Conservation (phyloP, 768 basidiomycete species). For the Leccinellum luteum region DNA sequence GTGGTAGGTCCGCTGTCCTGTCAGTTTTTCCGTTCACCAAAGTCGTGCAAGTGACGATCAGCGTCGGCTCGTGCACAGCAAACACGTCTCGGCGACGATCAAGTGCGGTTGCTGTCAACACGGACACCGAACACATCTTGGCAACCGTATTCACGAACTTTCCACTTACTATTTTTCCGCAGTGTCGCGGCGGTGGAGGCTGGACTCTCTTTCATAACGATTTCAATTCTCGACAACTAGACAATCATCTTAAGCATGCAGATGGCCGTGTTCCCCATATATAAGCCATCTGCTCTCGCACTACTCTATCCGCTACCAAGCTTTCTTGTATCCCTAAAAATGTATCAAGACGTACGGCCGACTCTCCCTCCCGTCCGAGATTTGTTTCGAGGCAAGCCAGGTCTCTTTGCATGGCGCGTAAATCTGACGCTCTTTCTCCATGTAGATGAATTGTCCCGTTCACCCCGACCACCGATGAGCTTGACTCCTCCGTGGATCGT, state of each 20-base stretch:
- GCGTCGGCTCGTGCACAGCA: conserved; percentile 34
- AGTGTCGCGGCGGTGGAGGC: conserved; percentile 19
- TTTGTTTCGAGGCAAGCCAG: conserved; percentile 56
- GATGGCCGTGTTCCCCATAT: conserved; percentile 21
- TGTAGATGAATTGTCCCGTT: conserved; percentile 48
- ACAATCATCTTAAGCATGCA: conserved; percentile 29
- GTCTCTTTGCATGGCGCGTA: neutral
- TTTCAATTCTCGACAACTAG: conserved; percentile 10
- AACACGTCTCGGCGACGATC: conserved; percentile 31
- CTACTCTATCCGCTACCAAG: conserved; percentile 8
- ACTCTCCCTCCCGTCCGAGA: conserved; percentile 72
- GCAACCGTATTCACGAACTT: conserved; percentile 28
- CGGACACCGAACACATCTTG: conserved; percentile 22
- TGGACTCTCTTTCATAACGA: conserved; percentile 27
- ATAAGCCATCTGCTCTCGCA: conserved; percentile 17
- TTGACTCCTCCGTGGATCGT: conserved; percentile 42
- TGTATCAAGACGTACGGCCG: conserved; percentile 39
- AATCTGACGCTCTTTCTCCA: conserved; percentile 1
- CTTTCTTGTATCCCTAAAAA: conserved; percentile 21
- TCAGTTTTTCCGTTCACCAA: conserved; percentile 10
- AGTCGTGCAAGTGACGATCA: conserved; percentile 22
- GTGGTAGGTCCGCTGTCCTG: conserved; percentile 8
- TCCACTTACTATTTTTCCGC: conserved; percentile 19
- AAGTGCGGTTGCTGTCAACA: conserved; percentile 28
- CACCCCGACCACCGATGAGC: conserved; percentile 38